Percentiles rank a stretch among this genome's conserved stretches.
Conservation (phyloP, 768 basidiomycete species). For the Mycena latifolia region DNA sequence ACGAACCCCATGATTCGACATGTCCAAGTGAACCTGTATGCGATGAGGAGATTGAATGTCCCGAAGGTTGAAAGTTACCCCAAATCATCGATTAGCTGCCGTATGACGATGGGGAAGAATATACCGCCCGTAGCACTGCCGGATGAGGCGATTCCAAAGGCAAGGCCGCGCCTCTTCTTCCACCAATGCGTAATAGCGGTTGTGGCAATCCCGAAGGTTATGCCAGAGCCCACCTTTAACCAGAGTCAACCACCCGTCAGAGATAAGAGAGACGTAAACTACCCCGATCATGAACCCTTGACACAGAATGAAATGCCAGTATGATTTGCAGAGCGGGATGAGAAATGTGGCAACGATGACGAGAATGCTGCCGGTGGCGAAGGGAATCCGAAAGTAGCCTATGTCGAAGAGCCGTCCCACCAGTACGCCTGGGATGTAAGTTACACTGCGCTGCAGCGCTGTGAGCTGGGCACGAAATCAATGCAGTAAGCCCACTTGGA, state of each 20-base stretch:
- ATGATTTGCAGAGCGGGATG: background rate
- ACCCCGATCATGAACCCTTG: slow-evolving; percentile 5
- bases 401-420: background rate
- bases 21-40: slow-evolving; percentile 11
- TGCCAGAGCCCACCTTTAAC: background rate
- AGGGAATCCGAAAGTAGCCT: background rate
- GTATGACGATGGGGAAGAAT: slow-evolving; percentile 8
- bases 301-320: slow-evolving; percentile 12
- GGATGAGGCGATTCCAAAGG: background rate
- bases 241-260: background rate
- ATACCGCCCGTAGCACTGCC: background rate
- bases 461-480: background rate
- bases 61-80: background rate
- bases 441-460: background rate
- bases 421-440: background rate
- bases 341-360: slow-evolving; percentile 1
- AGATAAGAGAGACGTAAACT: background rate
- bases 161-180: background rate
- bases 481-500: background rate
- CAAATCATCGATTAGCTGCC: background rate
- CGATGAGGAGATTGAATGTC: background rate
- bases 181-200: slow-evolving; percentile 10
- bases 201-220: background rate
- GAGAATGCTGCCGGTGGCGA: background rate
- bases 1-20: slow-evolving; percentile 8